These are phyloP conservation scores for Phytophthora melonis DNA, from an alignment of 352 stramenopile genomes.

Conservation along the genomic window DNA sequence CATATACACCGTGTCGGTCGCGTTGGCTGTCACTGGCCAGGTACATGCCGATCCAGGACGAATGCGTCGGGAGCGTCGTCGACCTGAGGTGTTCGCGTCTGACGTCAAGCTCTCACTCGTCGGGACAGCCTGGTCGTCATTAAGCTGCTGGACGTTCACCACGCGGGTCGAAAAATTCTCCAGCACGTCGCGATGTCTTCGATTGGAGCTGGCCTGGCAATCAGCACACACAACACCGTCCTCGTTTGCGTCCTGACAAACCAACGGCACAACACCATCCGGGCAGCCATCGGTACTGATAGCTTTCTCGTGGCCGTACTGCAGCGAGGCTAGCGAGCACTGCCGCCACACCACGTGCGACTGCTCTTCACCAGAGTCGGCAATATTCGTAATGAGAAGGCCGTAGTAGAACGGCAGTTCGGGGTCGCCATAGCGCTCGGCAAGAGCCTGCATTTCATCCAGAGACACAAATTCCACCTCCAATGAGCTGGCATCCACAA, in stretches of 20 bases:
- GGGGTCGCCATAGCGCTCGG: constrained; percentile 63
- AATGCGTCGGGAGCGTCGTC: constrained; percentile 72
- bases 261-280: constrained; percentile 37
- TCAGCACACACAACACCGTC: constrained; percentile 50
- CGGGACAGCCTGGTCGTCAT: constrained; percentile 62
- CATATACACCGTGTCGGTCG: constrained; percentile 77
- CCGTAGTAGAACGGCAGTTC: constrained; percentile 63
- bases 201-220: constrained; percentile 57
- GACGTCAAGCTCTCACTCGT: constrained; percentile 51
- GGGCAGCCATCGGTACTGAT: constrained; percentile 27
- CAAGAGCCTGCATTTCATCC: constrained; percentile 69
- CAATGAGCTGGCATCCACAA: constrained; percentile 53
- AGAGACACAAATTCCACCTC: constrained; percentile 68
- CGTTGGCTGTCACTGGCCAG: constrained; percentile 64
- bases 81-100: constrained; percentile 49
- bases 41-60: constrained; percentile 55
- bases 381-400: constrained; percentile 31
- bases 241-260: constrained; percentile 43
- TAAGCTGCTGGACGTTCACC: constrained; percentile 70
- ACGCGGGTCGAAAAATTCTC: constrained; percentile 74
- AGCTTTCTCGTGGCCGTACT: constrained; percentile 36
- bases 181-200: constrained; percentile 53
- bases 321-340: constrained; percentile 53
- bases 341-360: constrained; percentile 52
- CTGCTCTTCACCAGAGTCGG: constrained; percentile 16